Percentiles rank a stretch among this genome's conserved stretches.
phyloP scores from a whole-genome alignment of 140 eudicot genomes.

The Ambrosia hybrid region DNA sequence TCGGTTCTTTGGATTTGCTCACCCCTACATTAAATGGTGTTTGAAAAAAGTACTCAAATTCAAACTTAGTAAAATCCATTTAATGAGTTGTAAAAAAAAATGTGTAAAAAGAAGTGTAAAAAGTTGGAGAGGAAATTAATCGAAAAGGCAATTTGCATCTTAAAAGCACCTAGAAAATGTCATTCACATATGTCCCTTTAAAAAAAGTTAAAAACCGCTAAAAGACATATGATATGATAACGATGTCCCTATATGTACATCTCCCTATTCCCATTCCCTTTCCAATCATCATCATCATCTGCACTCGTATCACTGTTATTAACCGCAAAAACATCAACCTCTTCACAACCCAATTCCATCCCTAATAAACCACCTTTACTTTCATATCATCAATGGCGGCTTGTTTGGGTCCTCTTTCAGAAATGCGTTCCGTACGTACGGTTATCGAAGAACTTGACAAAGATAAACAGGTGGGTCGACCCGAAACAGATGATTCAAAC shows the following conservation, averaged over 20 bases:
- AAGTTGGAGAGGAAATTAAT: too few species aligned
- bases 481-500: slow-evolving; percentile 30
- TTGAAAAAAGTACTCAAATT: too few species aligned
- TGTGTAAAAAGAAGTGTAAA: too few species aligned
- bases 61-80: too few species aligned
- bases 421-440: slow-evolving; percentile 39
- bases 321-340: slow-evolving; percentile 12
- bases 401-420: slow-evolving; percentile 31
- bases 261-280: background rate
- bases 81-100: too few species aligned
- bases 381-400: slow-evolving; percentile 32
- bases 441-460: slow-evolving; percentile 35
- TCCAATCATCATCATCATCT: background rate
- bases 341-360: background rate
- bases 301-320: slow-evolving; percentile 26
- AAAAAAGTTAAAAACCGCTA: slow-evolving; percentile 40
- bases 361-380: background rate
- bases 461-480: slow-evolving; percentile 20
- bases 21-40: too few species aligned
- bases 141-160: too few species aligned
- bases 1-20: too few species aligned
- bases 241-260: slow-evolving; percentile 11
- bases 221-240: slow-evolving; percentile 23
- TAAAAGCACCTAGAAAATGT: too few species aligned
- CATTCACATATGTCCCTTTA: background rate